Base-by-base conservation (phyloP, 805 yeast species). In the Groenewaldozyma salmanticensis region DNA sequence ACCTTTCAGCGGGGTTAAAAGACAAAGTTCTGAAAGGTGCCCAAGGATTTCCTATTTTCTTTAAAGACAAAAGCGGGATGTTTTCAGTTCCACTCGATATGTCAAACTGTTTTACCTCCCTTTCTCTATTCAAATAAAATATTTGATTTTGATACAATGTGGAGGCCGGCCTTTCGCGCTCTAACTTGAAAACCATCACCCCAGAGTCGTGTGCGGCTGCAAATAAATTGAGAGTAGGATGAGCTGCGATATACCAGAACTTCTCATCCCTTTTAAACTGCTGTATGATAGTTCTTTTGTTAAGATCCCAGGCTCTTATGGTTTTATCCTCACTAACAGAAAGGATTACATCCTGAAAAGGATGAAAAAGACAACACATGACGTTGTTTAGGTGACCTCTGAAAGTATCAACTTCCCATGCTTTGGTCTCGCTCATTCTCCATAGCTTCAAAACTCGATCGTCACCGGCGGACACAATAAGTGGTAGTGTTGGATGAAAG, bases 331-430 rank as follows among this genome's bases (percentile, higher is more conserved):
- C 97, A 51, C 94, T 82, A 33, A 87, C 95, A 27, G 97, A 88
- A 39, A 92, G 68, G 49, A 92, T 87, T 58, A 90, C 68, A 53
- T 92, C 96, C 63, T 86, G 92, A 49, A 79, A 77, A 33, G 97
- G 96, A 60, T 92, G 96, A 75, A 94, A 94, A 39, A 83, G 67
- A 31, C 85, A 87, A 61, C 92, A 71, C 39, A 87, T 78, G 39
- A 92, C 95, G 60, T 84, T 87, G 57, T 88, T 88, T 21, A 95
- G 84, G 64, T 92, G 99, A 42, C 98, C 98, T 58, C 98, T 77
- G 64, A 96, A 90, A 21, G 96, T 84, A 60, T 92, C 99, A 45
- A 94, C 94, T 63, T 94, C 98, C 97, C 97, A 92, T 19, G 98
- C 98, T 65, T 88, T 86, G 29, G 94, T 79, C 51, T 92, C 96